Base-by-base conservation (phyloP, 2,329 filamentous ascomycete species). In the Ceratocystis destructans region DNA sequence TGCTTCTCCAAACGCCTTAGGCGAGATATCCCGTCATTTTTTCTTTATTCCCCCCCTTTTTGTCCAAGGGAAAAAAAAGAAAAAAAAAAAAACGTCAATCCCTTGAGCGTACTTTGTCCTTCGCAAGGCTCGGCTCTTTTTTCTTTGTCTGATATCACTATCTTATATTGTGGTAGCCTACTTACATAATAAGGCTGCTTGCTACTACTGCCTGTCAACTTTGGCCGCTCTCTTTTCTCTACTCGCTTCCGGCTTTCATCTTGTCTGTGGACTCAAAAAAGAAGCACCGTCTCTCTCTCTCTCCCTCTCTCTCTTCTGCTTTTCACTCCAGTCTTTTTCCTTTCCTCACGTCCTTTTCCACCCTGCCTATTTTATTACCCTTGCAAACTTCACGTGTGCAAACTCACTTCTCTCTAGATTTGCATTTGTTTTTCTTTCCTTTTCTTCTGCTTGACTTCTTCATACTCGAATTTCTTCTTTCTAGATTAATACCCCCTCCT, bases 401-500 rank as follows among this genome's bases (percentile, higher is more conserved):
- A 20, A 46, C 37, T 41, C 10, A 41, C n/a, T 15, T 48, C 22
- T 28, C 46, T 31, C 33, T 46, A 5, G 28, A 45, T 66, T 61
- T 53, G 44, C 57, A 17, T 37, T 62, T 59, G 48, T 20, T 5
- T 67, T 64, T 55, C 33, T 22, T 53, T 41, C 12, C 12, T 55
- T 62, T 67, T 65, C 61, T 25, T 53, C 55, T 17, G 7, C 45
- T 64, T 65, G 64, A 48, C 55, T 61, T 65, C 61, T 64, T 67
- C 20, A 53, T 25, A 44, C 7, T 64, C 53, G 28, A 22, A 17
- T 3, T 31, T 53, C 69, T 69, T 15, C 20, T 53, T 10, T 53
- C 48, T 28, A 53, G 4, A 28, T 15, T 15, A 17, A 28, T 53
- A 28, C 25, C 10, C 48, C 22, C 48, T 25, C 48, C 48, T 62